Conservation (phyloP, 345 rosid genomes). For the Lepidium africanum region DNA sequence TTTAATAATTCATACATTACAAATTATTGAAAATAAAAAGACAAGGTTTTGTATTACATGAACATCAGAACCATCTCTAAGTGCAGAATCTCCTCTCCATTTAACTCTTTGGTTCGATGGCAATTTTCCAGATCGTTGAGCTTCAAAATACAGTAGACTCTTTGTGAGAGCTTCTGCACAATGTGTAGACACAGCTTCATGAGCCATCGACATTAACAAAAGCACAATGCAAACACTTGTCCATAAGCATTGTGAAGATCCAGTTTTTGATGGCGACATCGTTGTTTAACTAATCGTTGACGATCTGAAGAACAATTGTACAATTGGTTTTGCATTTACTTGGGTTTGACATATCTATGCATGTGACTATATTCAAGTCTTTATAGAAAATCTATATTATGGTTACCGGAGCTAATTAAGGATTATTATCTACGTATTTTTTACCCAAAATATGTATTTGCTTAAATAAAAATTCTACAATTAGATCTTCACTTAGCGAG, state of each 20-base stretch:
- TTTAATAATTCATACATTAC: background rate
- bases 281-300: background rate
- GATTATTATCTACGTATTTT: background rate
- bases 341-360: background rate
- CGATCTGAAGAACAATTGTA: background rate
- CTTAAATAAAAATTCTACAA: background rate
- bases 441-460: background rate
- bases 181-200: background rate
- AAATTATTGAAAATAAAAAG: background rate
- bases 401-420: background rate
- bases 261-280: background rate
- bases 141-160: conserved; percentile 61
- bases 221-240: background rate
- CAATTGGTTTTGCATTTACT: background rate
- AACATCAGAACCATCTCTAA: conserved; percentile 47
- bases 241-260: background rate
- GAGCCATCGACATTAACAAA: background rate
- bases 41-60: conserved; percentile 13
- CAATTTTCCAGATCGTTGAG: conserved; percentile 71
- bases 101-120: conserved; percentile 50
- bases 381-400: background rate
- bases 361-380: background rate
- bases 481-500: too few species aligned
- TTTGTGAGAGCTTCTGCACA: conserved; percentile 53
- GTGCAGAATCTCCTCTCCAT: conserved; percentile 68